phyloP scores from a whole-genome alignment of 768 basidiomycete genomes.

The Infundibulicybe gibba region DNA sequence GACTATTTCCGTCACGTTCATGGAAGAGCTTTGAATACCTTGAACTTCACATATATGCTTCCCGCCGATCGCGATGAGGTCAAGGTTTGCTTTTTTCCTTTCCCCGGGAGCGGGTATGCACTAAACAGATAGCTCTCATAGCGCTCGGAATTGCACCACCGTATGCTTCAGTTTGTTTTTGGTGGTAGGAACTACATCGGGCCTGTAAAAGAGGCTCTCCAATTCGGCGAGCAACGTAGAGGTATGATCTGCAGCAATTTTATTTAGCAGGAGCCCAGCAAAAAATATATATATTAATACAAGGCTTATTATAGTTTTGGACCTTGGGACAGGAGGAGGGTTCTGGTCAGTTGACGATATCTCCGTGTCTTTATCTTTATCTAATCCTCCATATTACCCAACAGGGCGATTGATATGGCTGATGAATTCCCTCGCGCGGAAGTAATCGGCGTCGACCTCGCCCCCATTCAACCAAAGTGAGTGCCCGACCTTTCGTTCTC shows the following conservation, averaged over 20 bases:
- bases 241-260: conserved; percentile 21
- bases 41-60: conserved; percentile 57
- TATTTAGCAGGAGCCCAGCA: too few species aligned
- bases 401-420: conserved; percentile 71
- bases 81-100: conserved; percentile 32
- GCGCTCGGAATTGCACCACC: conserved; percentile 63
- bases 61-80: conserved; percentile 67
- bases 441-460: conserved; percentile 68
- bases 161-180: conserved; percentile 65
- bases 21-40: conserved; percentile 50
- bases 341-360: conserved; percentile 39
- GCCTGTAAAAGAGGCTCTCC: conserved; percentile 55
- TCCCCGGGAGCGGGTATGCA: neutral
- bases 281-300: too few species aligned
- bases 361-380: conserved; percentile 3
- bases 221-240: conserved; percentile 43
- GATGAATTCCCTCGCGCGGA: conserved; percentile 67
- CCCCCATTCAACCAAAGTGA: conserved; percentile 70
- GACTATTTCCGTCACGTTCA: conserved; percentile 51
- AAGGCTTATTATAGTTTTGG: conserved; percentile 39
- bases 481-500: conserved; percentile 7
- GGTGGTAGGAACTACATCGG: conserved; percentile 63
- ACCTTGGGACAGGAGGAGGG: conserved; percentile 68
- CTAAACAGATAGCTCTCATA: conserved; percentile 17
- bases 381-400: conserved; percentile 2